A percentile compares a stretch with the other conserved stretches of the same genome.
phyloP scores from a whole-genome alignment of 2,329 filamentous ascomycete genomes.

The Aureobasidium sp. region DNA sequence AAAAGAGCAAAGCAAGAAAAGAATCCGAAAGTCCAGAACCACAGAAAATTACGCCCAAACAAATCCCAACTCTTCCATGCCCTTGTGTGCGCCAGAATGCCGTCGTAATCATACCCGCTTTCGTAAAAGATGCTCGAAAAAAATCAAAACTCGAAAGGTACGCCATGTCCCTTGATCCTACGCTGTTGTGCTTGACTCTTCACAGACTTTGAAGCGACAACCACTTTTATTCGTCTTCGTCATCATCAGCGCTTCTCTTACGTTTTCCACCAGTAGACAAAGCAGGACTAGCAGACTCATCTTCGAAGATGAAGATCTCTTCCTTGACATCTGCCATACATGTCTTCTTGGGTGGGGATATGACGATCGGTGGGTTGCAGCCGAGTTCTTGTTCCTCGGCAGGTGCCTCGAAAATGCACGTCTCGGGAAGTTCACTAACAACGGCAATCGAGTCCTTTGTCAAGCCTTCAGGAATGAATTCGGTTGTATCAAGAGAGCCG shows the following conservation, averaged over 20 bases:
- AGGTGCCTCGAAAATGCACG: neutral
- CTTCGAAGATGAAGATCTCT: slow-evolving; percentile 10
- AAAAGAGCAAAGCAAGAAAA: neutral
- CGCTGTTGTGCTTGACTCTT: neutral
- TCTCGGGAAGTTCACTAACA: slow-evolving; percentile 20
- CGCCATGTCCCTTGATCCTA: neutral
- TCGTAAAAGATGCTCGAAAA: neutral
- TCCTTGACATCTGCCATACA: neutral
- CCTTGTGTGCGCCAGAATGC: neutral
- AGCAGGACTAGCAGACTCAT: slow-evolving; percentile 9
- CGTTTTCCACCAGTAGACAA: slow-evolving; percentile 4
- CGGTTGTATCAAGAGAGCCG: slow-evolving; percentile 30
- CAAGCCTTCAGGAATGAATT: slow-evolving; percentile 30
- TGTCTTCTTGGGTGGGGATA: neutral
- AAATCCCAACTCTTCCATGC: slow-evolving; percentile 4
- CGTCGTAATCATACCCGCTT: slow-evolving; percentile 8
- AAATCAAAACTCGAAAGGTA: neutral
- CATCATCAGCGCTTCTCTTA: neutral
- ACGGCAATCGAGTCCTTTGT: slow-evolving; percentile 27
- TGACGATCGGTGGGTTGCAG: neutral
- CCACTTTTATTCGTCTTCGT: neutral
- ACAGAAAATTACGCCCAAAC: slow-evolving; percentile 1
- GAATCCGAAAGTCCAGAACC: neutral
- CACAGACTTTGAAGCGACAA: too few species aligned
- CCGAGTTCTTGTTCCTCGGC: neutral